phyloP scores from a whole-genome alignment of 1,284 basidiomycete genomes.

The Malassezia japonica region DNA sequence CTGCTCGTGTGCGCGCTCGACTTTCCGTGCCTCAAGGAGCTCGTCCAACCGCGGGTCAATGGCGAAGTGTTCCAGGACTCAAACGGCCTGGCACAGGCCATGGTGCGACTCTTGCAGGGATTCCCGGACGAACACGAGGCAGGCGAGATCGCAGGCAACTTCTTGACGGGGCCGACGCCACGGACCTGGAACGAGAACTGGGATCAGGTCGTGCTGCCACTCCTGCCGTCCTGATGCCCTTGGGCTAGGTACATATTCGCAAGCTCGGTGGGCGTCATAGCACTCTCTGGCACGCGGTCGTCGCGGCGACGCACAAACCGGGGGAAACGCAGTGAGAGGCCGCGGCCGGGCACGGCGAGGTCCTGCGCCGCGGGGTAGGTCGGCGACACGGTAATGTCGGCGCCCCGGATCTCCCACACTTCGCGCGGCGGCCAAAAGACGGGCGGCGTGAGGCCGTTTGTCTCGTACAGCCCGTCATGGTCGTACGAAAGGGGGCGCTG shows the following conservation, averaged over 20 bases:
- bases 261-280: slow-evolving; percentile 26
- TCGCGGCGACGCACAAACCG: slow-evolving; percentile 45
- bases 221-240: background rate
- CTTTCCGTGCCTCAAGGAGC: slow-evolving; percentile 75
- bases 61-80: slow-evolving; percentile 68
- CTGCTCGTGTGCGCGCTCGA: slow-evolving; percentile 82
- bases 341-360: slow-evolving; percentile 57
- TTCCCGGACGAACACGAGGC: background rate
- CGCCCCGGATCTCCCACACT: slow-evolving; percentile 65
- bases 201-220: slow-evolving; percentile 1
- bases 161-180: background rate
- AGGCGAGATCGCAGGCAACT: background rate
- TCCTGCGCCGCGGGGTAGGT: slow-evolving; percentile 72
- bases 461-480: slow-evolving; percentile 14
- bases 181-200: slow-evolving; percentile 8
- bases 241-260: slow-evolving; percentile 36
- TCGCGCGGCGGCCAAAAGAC: slow-evolving; percentile 66
- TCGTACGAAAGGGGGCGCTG: background rate
- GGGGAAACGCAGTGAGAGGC: slow-evolving; percentile 51
- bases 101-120: slow-evolving; percentile 44
- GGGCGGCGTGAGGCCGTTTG: slow-evolving; percentile 62
- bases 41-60: slow-evolving; percentile 72
- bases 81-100: slow-evolving; percentile 60
- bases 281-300: slow-evolving; percentile 34
- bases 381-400: slow-evolving; percentile 71